phyloP scores from a whole-genome alignment of 768 basidiomycete genomes.

The Dacryopinax spathularia region DNA sequence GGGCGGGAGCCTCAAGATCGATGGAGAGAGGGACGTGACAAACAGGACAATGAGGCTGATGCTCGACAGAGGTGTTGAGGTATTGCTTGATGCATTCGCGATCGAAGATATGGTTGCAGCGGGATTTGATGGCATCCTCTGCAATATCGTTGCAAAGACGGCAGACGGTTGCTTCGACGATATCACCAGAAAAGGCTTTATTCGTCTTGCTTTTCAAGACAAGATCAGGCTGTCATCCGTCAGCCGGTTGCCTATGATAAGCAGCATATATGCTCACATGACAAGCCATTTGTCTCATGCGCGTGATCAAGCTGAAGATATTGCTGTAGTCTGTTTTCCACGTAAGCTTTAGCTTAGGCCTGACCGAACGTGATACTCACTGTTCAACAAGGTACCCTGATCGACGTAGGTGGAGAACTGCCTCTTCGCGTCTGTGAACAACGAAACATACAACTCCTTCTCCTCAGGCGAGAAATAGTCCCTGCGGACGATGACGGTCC shows the following conservation, averaged over 20 bases:
- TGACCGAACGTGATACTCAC: slow-evolving; percentile 47
- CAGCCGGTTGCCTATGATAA: background rate
- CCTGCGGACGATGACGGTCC: slow-evolving; percentile 71
- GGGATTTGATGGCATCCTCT: slow-evolving; percentile 90
- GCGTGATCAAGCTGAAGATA: slow-evolving; percentile 77
- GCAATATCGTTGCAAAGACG: slow-evolving; percentile 93
- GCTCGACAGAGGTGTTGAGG: slow-evolving; percentile 56
- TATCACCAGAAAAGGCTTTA: slow-evolving; percentile 31
- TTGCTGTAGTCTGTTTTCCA: slow-evolving; percentile 88
- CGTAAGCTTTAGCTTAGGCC: too few relatives aligned
- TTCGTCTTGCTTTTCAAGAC: slow-evolving; percentile 80
- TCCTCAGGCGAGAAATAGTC: slow-evolving; percentile 96
- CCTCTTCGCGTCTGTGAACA: slow-evolving; percentile 86
- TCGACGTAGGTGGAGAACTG: slow-evolving; percentile 83
- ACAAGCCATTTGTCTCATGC: slow-evolving; percentile 92
- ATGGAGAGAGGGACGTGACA: slow-evolving; percentile 88
- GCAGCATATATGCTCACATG: slow-evolving; percentile 28
- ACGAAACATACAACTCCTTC: slow-evolving; percentile 80
- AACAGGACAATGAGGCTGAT: slow-evolving; percentile 82
- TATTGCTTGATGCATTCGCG: slow-evolving; percentile 93
- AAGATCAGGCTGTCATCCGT: slow-evolving; percentile 52
- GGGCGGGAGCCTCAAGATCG: slow-evolving; percentile 84
- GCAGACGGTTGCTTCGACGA: slow-evolving; percentile 71
- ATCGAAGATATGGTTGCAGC: slow-evolving; percentile 89
- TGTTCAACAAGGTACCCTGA: slow-evolving; percentile 82